Percentiles rank a stretch among this genome's conserved stretches.
Conservation (phyloP, 192 early-diverging fungal genomes). For the Pecoramyces ruminantium region DNA sequence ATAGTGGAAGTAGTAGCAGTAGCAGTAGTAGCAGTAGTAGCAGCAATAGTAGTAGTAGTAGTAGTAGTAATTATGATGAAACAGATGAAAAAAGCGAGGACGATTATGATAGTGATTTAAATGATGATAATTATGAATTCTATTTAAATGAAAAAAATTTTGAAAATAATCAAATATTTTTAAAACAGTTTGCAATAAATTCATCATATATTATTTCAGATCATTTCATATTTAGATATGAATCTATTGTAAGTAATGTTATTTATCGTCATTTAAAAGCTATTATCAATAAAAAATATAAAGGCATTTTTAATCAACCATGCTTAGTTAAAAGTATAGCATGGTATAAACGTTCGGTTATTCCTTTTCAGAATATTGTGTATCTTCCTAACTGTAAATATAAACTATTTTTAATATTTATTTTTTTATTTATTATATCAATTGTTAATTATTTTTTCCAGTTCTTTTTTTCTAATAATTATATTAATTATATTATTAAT, state of each 20-base stretch:
- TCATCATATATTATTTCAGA: neutral
- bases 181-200: neutral
- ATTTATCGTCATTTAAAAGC: neutral
- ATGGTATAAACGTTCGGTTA: neutral
- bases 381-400: neutral
- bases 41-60: neutral
- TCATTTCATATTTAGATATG: neutral
- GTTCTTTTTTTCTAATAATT: too few relatives aligned
- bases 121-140: neutral
- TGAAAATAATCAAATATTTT: neutral
- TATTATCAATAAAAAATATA: neutral
- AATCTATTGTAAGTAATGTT: neutral
- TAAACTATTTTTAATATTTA: too few relatives aligned
- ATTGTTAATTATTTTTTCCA: too few relatives aligned
- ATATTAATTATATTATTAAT: too few relatives aligned
- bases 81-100: neutral
- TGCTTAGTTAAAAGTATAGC: neutral
- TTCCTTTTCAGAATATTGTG: neutral
- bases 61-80: neutral
- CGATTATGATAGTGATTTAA: neutral
- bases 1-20: neutral
- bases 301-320: neutral
- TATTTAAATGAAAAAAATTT: neutral
- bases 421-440: too few relatives aligned
- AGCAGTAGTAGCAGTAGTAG: neutral